A percentile compares a stretch with the other conserved stretches of the same genome.
Conservation (phyloP, 495 filamentous ascomycete species). For the Aspergillus homomorphus region DNA sequence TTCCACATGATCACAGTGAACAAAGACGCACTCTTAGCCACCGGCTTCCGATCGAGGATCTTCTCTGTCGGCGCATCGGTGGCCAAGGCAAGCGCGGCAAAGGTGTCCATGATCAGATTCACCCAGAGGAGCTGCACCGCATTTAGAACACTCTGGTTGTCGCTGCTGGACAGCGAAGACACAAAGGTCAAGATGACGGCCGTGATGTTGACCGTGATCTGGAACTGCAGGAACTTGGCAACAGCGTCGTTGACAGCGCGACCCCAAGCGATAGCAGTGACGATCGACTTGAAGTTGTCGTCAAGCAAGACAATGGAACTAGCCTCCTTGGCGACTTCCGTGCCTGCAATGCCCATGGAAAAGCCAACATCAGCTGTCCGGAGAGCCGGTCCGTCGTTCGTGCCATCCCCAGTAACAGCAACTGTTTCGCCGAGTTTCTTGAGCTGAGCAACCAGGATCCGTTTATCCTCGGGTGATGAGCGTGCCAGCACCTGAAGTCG, state of each 20-base stretch:
- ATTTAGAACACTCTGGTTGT: conserved; percentile 69
- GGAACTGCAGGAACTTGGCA: conserved; percentile 87
- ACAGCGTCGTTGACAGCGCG: conserved; percentile 89
- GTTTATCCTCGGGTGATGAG: conserved; percentile 86
- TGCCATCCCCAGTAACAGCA: conserved; percentile 85
- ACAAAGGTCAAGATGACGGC: conserved; percentile 82
- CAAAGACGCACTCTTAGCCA: conserved; percentile 70
- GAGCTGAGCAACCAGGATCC: conserved; percentile 69
- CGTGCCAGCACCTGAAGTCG: conserved; percentile 78
- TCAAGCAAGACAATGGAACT: conserved; percentile 90
- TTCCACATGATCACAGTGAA: conserved; percentile 92
- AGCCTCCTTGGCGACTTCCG: conserved; percentile 91
- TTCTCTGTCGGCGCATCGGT: conserved; percentile 79
- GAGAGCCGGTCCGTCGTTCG: conserved; percentile 84
- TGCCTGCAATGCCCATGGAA: conserved; percentile 89
- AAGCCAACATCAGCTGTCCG: conserved; percentile 87
- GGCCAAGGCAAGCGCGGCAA: conserved; percentile 80
- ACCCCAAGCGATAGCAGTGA: conserved; percentile 88
- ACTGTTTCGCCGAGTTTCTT: conserved; percentile 77
- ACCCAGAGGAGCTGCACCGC: conserved; percentile 90
- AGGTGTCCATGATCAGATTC: conserved; percentile 92
- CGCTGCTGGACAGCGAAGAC: conserved; percentile 66
- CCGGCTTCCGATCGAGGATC: conserved; percentile 79
- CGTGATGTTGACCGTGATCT: conserved; percentile 88
- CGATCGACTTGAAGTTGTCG: conserved; percentile 85